Evolutionary conservation across 805 yeast species (phyloP).

Genomic region (Candida andamanensis): DNA sequence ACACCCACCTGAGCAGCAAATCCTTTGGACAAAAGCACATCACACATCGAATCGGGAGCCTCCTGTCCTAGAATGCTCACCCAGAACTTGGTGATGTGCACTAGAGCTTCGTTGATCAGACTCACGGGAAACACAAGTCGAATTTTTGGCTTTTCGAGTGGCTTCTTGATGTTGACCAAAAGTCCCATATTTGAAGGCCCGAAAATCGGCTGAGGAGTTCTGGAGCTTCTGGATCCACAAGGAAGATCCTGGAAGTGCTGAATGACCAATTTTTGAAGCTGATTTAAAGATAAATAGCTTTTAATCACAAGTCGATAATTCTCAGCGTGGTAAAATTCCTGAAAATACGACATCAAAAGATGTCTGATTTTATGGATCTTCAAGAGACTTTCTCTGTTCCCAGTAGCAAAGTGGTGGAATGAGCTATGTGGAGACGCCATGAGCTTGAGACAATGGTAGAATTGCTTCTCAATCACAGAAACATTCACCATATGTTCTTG

Average conservation of each 20-base stretch:
- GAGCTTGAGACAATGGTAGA: conserved; percentile 56
- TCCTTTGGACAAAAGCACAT: conserved; percentile 23
- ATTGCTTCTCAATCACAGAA: conserved; percentile 36
- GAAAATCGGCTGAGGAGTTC: not conserved
- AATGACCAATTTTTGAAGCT: conserved; percentile 47
- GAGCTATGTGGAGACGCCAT: conserved; percentile 46
- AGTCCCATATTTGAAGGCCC: not conserved
- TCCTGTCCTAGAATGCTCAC: conserved; percentile 63
- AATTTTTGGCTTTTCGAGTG: conserved; percentile 24
- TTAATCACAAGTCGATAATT: conserved; percentile 56
- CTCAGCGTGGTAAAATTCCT: conserved; percentile 36
- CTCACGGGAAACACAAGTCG: conserved; percentile 32
- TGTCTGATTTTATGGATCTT: conserved; percentile 25
- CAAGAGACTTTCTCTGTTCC: conserved; percentile 48
- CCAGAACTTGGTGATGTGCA: conserved; percentile 35
- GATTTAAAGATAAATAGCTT: conserved; percentile 63
- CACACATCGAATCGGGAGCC: conserved; percentile 44
- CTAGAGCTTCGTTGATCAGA: conserved; percentile 6
- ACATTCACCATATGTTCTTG: conserved; percentile 63
- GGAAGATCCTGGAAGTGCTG: conserved; percentile 36
- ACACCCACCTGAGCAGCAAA: conserved; percentile 38
- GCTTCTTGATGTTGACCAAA: conserved; percentile 34
- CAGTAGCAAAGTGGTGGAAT: conserved; percentile 63
- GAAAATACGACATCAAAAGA: conserved; percentile 39
- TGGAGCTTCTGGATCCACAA: too few species aligned